These are phyloP conservation scores for Favolaschia claudopus DNA, from an alignment of 768 basidiomycete genomes.

Conservation along the genomic window DNA sequence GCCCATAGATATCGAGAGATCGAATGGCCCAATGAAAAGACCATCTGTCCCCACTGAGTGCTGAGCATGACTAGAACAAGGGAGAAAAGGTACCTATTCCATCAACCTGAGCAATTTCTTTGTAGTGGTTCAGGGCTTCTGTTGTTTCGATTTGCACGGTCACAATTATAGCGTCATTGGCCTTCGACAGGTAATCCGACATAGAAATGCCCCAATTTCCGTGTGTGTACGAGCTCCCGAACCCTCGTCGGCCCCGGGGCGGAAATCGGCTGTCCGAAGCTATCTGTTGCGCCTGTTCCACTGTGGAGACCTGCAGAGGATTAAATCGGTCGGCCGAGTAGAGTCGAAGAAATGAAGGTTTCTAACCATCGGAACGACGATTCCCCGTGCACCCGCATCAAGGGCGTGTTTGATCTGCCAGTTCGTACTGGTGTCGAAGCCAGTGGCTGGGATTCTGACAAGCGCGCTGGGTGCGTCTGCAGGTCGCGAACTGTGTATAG, in stretches of 20 bases:
- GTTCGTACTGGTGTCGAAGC: slow-evolving; percentile 57
- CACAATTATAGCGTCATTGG: slow-evolving; percentile 62
- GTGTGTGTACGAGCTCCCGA: slow-evolving; percentile 71
- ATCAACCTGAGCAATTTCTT: slow-evolving; percentile 65
- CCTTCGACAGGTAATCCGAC: slow-evolving; percentile 59
- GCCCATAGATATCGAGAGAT: slow-evolving; percentile 69
- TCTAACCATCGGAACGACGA: slow-evolving; percentile 73
- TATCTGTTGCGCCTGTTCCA: slow-evolving; percentile 62
- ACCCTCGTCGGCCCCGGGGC: slow-evolving; percentile 67
- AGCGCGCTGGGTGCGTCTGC: slow-evolving; percentile 59
- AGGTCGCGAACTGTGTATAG: slow-evolving; percentile 55
- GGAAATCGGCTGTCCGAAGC: slow-evolving; percentile 69
- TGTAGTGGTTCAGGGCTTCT: slow-evolving; percentile 65
- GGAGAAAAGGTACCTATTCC: slow-evolving; percentile 58
- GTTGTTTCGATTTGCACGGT: slow-evolving; percentile 75
- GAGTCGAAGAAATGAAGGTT: background rate
- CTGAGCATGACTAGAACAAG: slow-evolving; percentile 40
- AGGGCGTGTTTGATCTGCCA: slow-evolving; percentile 80
- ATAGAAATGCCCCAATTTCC: slow-evolving; percentile 60
- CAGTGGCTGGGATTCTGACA: slow-evolving; percentile 72
- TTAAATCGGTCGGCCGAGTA: background rate
- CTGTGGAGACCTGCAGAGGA: slow-evolving; percentile 58
- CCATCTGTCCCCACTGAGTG: slow-evolving; percentile 47
- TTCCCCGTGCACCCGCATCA: slow-evolving; percentile 70
- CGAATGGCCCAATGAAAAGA: slow-evolving; percentile 73